A percentile compares a stretch with the other conserved stretches of the same genome.
Evolutionary conservation across 106 monocot species (phyloP).

Genomic region (Allium sativum): DNA sequence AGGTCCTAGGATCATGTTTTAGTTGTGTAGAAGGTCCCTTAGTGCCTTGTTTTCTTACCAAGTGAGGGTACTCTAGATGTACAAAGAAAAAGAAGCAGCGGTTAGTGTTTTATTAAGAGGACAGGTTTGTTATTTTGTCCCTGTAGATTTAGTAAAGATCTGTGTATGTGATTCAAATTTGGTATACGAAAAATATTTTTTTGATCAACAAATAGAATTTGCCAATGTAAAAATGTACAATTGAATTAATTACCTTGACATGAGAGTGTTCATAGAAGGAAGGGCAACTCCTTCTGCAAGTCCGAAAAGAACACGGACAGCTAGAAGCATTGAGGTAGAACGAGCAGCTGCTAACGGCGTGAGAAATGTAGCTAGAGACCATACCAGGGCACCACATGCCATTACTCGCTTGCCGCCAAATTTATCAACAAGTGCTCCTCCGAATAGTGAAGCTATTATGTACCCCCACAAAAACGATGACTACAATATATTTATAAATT

Average conservation of each 20-base stretch:
- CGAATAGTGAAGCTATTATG: slow-evolving; percentile 49
- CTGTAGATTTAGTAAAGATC: too few species aligned
- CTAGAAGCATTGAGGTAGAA: slow-evolving; percentile 52
- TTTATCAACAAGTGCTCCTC: slow-evolving; percentile 68
- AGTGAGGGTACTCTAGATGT: too few species aligned
- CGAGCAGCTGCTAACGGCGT: slow-evolving; percentile 81
- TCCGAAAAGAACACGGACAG: slow-evolving; percentile 58
- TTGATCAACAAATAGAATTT: too few species aligned
- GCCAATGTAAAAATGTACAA: too few species aligned
- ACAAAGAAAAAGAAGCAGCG: too few species aligned
- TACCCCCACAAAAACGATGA: slow-evolving; percentile 96
- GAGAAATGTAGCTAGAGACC: slow-evolving; percentile 84
- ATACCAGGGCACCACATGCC: slow-evolving; percentile 55
- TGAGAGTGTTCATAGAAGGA: slow-evolving; percentile 82
- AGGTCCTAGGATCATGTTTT: too few species aligned
- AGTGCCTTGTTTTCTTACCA: too few species aligned
- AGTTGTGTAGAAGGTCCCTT: too few species aligned
- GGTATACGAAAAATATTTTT: too few species aligned
- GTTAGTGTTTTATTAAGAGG: too few species aligned
- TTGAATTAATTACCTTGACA: slow-evolving; percentile 27
- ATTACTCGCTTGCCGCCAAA: slow-evolving; percentile 74
- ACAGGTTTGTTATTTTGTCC: too few species aligned
- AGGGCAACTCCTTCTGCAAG: slow-evolving; percentile 84
- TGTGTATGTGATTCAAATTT: too few species aligned
- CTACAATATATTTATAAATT: slow-evolving; percentile 18